Conservation (phyloP, 257 asterid genomes). For the Jaltomata sinuosa region DNA sequence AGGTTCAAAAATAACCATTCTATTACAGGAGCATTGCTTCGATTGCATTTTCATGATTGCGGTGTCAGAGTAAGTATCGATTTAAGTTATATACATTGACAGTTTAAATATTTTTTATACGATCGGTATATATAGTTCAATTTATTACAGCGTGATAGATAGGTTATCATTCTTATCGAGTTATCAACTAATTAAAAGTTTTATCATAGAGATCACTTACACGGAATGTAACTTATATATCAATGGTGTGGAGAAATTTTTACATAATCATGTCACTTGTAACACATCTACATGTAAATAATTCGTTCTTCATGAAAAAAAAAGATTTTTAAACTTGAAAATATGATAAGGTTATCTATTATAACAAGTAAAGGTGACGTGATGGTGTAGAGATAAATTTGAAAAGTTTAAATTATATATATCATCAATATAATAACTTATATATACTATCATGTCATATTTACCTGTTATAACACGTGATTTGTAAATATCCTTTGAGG, state of each 20-base stretch:
- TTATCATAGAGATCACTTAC: neutral
- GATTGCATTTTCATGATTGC: conserved; percentile 86
- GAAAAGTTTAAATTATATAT: too few species aligned
- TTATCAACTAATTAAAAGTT: neutral
- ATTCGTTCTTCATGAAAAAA: too few species aligned
- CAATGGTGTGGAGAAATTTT: too few species aligned
- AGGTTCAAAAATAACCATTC: conserved; percentile 43
- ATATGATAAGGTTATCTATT: too few species aligned
- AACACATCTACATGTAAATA: neutral
- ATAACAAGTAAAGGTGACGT: too few species aligned
- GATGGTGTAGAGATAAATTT: too few species aligned
- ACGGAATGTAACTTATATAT: too few species aligned
- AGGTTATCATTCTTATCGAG: neutral
- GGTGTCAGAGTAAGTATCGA: conserved; percentile 37
- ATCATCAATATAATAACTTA: too few species aligned
- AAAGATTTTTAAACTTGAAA: too few species aligned
- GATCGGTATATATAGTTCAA: neutral
- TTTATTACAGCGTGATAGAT: neutral
- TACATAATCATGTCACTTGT: neutral
- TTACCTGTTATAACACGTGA: too few species aligned
- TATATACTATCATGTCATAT: too few species aligned
- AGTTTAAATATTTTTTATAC: neutral
- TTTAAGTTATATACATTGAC: neutral
- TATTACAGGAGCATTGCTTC: conserved; percentile 64
- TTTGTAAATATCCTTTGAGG: too few species aligned